Evolutionary conservation across 2,329 filamentous ascomycete genomes (phyloP).

Genomic region (Thielaviopsis cerberus): DNA sequence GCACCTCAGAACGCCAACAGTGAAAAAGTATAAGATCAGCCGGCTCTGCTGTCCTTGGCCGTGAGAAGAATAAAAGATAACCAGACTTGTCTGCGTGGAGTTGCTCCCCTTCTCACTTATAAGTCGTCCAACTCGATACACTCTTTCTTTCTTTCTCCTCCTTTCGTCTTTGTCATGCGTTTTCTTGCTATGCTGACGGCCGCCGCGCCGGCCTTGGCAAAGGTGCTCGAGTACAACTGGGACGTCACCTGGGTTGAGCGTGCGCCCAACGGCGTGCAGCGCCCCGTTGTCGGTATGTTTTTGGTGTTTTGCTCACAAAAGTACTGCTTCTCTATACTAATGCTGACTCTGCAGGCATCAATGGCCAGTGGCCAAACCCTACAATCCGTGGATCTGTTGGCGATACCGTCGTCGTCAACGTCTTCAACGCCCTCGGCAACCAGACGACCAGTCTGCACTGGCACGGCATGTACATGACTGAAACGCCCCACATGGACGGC

Average conservation of each 20-base stretch:
- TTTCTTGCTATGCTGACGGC: not conserved
- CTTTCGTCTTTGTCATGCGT: not conserved
- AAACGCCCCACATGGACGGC: constrained; percentile 40
- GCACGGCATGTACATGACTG: constrained; percentile 39
- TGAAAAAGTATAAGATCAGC: no score
- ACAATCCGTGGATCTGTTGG: constrained; percentile 1
- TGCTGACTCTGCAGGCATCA: no score
- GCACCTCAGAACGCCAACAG: no score
- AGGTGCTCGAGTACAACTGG: constrained; percentile 9
- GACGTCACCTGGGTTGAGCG: constrained; percentile 11
- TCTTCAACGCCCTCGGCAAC: constrained; percentile 33
- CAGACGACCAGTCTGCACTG: constrained; percentile 35
- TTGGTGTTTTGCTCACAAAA: no score
- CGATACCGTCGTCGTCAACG: constrained; percentile 30
- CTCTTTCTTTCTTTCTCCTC: not conserved
- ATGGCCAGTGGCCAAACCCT: constrained; percentile 3
- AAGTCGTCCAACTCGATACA: not conserved
- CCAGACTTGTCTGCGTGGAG: not conserved
- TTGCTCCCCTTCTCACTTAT: not conserved
- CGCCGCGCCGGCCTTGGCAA: constrained; percentile 5
- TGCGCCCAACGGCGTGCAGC: constrained; percentile 11
- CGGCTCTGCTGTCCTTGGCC: no score
- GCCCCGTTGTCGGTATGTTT: constrained; percentile 13
- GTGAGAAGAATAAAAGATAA: no score
- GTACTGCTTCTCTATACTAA: no score